phyloP scores from a whole-genome alignment of 768 basidiomycete genomes.

The Russula sp. region DNA sequence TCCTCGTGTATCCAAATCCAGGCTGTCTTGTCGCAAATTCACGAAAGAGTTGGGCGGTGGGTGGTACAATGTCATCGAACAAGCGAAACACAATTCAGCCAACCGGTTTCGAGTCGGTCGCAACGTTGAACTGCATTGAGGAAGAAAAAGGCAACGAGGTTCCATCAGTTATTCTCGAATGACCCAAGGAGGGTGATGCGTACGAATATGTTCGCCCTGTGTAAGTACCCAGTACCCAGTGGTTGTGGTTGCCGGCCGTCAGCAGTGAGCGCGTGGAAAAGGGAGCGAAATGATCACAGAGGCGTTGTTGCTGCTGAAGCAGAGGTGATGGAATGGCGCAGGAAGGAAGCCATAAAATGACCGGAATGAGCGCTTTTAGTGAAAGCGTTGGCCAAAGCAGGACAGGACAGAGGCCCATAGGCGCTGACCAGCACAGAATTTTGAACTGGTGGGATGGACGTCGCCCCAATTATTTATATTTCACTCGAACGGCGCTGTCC shows the following conservation, averaged over 20 bases:
- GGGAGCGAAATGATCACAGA: background rate
- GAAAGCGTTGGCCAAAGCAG: too few relatives aligned
- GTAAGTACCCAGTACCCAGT: too few relatives aligned
- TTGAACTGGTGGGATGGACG: too few relatives aligned
- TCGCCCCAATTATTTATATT: too few relatives aligned
- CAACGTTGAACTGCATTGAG: constrained; percentile 56
- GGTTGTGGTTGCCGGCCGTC: too few relatives aligned
- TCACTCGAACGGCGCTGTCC: too few relatives aligned
- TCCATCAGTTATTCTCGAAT: background rate
- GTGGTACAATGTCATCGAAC: constrained; percentile 76
- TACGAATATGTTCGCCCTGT: constrained; percentile 27
- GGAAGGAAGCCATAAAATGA: constrained; percentile 25
- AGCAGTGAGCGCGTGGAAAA: background rate
- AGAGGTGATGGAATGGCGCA: constrained; percentile 22
- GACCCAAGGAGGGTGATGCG: background rate
- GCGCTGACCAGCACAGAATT: too few relatives aligned
- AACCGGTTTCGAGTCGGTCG: constrained; percentile 49
- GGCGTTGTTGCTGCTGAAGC: constrained; percentile 17
- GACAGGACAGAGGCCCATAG: too few relatives aligned
- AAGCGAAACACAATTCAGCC: constrained; percentile 80
- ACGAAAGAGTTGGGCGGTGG: constrained; percentile 75
- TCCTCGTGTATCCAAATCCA: constrained; percentile 65
- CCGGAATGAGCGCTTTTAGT: too few relatives aligned
- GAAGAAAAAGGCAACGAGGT: background rate
- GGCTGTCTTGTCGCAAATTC: constrained; percentile 62